Base-by-base conservation (phyloP, 306 rosid genomes). In the Mucuna pruriens region DNA sequence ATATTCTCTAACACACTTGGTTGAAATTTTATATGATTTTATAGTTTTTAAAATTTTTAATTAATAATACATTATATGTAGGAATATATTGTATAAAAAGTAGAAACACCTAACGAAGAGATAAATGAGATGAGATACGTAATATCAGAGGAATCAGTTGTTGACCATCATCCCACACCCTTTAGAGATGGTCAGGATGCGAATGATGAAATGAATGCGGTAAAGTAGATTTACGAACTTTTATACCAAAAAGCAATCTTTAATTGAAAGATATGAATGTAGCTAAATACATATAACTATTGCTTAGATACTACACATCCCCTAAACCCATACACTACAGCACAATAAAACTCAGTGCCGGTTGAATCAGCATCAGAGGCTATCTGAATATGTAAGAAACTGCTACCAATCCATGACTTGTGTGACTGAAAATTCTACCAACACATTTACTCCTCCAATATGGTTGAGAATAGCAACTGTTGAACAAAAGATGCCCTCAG, bases 401-500 rank as follows among this genome's bases (percentile, higher is more conserved):
- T 71, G 23, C 74, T 82, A 33, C 71, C 86, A 66, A 79, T 71
- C 75, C 72, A 79, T 55, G 65, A 82, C 79, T 84, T 49, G 74
- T 36, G 74, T 12, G 40, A 51, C 80, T 45, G 33, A 10, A 65
- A 40, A 22, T 74, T 77, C 64, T 66, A 61, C 5, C 2, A 77
- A 55, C 74, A 64, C 31, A 68, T 54, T 48, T 75, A 86, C 67
- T 68, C 82, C 67, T 68, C 82, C 68, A 91, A 87, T 52, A 96
- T 88, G 77, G 92, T 93, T 52, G 99, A 96, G 57, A 71, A 62
- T 15, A 88, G 66, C 88, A 96, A 68, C 70, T 86, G 81, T 70
- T 90, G 97, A 85, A 84, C 94, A 45, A 93, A 96, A 42, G 82
- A 76, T 12, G 94, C 97, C 81, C 84, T 90, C 78, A 81, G 77